Base-by-base conservation (phyloP, 2,329 filamentous ascomycete genomes). In the Sporothrix sp. region DNA sequence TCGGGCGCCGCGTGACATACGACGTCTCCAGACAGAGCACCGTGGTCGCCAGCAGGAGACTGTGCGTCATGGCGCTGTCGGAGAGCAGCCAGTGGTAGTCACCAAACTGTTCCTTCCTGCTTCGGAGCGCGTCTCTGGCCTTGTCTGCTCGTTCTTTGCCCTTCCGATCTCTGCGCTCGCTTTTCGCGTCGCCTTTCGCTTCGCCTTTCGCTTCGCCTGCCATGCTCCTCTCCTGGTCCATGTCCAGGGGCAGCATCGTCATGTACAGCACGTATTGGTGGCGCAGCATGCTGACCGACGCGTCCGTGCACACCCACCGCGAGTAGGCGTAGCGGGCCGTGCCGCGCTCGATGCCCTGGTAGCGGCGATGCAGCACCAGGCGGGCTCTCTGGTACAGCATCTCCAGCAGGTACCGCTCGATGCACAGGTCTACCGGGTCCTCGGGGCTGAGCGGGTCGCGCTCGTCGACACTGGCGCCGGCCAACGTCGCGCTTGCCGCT, bases 41-140 rank as follows among this genome's bases (percentile, higher is more conserved):
- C 52, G 71, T 73, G 38, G 69, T 68, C 1, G 71, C 72, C 2
- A 73, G 63, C 7, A 75, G 60, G 42, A 74, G 73, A 53, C 72
- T 70, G 50, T 72, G 68, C 3, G 64, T 65, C 45, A 69, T 63
- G 3, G 72, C 55, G 3, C 68, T 69, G 10, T 66, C 66, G 8
- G 30, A 16, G 14, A 72, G 53, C 39, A 70, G 69, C 68, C 68
- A 73, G 36, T 63, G 65, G 33, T 71, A 61, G 4, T 65, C 62
- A 46, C 63, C n/a, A n/a, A n/a, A n/a, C n/a, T n/a, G n/a, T n/a
- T n/a, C n/a, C n/a, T n/a, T n/a, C n/a, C n/a, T n/a, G n/a, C n/a
- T n/a, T n/a, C n/a, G n/a, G n/a, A n/a, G n/a, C n/a, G n/a, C n/a
- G n/a, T n/a, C n/a, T n/a, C n/a, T n/a, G n/a, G n/a, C n/a, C n/a